phyloP scores from a whole-genome alignment of 495 filamentous ascomycete species.

The Staphylotrichum tortipilum region DNA sequence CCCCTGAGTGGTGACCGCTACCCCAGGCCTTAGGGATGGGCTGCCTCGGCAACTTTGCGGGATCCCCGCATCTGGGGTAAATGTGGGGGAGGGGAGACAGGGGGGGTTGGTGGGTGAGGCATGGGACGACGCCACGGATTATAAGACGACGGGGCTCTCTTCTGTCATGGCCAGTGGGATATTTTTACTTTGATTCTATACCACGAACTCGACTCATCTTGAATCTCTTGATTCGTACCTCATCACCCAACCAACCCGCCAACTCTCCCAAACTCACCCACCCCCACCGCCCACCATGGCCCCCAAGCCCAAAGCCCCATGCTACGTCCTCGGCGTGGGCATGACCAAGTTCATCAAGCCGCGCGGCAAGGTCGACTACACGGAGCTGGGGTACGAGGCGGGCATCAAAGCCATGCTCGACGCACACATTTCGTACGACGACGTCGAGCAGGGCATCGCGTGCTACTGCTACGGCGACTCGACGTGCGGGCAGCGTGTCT shows the following conservation, averaged over 20 bases:
- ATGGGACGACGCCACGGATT: too few relatives aligned
- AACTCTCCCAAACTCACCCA: too few relatives aligned
- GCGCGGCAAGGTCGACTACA: constrained; percentile 81
- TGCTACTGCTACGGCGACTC: constrained; percentile 97
- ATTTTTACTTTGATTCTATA: too few relatives aligned
- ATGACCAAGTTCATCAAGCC: constrained; percentile 99
- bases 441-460: constrained; percentile 90
- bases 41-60: constrained; percentile 1
- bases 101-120: neutral
- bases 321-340: constrained; percentile 90
- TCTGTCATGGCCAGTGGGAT: neutral
- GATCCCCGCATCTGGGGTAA: constrained; percentile 8
- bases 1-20: too few relatives aligned
- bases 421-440: constrained; percentile 91
- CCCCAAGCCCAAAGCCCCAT: constrained; percentile 36
- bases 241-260: too few relatives aligned
- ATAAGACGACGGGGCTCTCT: neutral
- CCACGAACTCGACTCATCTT: too few relatives aligned
- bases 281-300: too few relatives aligned
- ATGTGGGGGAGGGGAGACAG: neutral
- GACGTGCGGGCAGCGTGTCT: constrained; percentile 91
- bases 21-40: too few relatives aligned
- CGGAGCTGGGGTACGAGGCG: constrained; percentile 87
- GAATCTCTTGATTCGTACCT: neutral
- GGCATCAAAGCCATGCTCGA: constrained; percentile 94